Evolutionary conservation across 2,329 filamentous ascomycete genomes (phyloP).

Genomic region (Nothophaeocryptopus gaeumannii): DNA sequence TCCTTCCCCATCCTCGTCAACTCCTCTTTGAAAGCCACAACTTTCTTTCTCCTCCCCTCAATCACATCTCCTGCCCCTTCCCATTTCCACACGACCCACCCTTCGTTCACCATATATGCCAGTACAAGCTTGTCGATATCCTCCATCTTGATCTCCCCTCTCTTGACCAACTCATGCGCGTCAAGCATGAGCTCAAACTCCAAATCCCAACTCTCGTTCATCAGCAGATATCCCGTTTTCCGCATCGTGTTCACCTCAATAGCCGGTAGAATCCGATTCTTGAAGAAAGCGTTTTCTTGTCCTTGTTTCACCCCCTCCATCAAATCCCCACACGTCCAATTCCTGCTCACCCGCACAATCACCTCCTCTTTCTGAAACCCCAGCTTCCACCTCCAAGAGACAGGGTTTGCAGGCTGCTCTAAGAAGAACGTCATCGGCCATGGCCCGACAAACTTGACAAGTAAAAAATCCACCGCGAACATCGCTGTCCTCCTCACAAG

Average conservation of each 20-base stretch:
- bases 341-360: conserved; percentile 72
- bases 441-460: conserved; percentile 44
- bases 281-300: conserved; percentile 55
- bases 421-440: conserved; percentile 55
- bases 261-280: conserved; percentile 63
- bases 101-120: conserved; percentile 64
- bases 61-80: conserved; percentile 48
- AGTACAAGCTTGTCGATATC: conserved; percentile 70
- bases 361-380: conserved; percentile 80
- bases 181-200: conserved; percentile 79
- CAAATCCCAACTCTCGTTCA: conserved; percentile 82
- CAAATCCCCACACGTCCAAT: conserved; percentile 64
- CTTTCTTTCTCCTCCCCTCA: conserved; percentile 66
- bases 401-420: conserved; percentile 62
- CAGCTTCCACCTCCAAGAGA: conserved; percentile 68
- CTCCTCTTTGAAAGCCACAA: conserved; percentile 76
- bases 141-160: conserved; percentile 58
- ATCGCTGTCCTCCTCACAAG: conserved; percentile 59
- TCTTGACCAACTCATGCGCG: conserved; percentile 66
- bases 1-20: conserved; percentile 77
- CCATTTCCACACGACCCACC: conserved; percentile 56
- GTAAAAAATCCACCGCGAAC: conserved; percentile 70
- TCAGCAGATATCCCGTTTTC: conserved; percentile 85
- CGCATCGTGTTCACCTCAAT: conserved; percentile 64
- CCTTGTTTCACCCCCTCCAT: conserved; percentile 53